These are phyloP conservation scores for Leishmania amazonensis DNA, from an alignment of 208 protist genomes.

Conservation along the genomic window DNA sequence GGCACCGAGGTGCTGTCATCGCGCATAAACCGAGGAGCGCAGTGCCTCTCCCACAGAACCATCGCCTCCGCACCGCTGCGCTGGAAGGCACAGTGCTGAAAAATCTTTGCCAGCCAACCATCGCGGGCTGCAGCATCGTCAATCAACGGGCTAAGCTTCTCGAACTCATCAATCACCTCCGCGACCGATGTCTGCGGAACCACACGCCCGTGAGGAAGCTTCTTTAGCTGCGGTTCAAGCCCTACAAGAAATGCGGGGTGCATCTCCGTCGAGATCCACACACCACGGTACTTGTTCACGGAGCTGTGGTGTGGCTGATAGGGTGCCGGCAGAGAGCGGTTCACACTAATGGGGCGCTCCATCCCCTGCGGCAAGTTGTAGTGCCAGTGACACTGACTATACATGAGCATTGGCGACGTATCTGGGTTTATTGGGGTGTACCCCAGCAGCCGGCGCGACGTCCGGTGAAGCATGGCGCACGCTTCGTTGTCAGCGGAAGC, in stretches of 20 bases:
- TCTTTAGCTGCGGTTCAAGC: conserved; percentile 80
- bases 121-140: conserved; percentile 69
- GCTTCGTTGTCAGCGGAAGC: background rate
- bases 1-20: conserved; percentile 36
- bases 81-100: conserved; percentile 87
- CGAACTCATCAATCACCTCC: conserved; percentile 83
- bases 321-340: conserved; percentile 69
- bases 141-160: conserved; percentile 60
- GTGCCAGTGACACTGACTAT: conserved; percentile 90
- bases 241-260: conserved; percentile 75
- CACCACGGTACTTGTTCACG: conserved; percentile 84
- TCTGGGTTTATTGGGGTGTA: conserved; percentile 88
- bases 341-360: conserved; percentile 82
- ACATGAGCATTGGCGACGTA: conserved; percentile 88
- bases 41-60: conserved; percentile 72
- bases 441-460: conserved; percentile 45
- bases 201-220: conserved; percentile 78
- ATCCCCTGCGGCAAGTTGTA: conserved; percentile 91
- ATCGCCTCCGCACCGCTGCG: conserved; percentile 66
- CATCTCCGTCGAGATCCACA: conserved; percentile 88
- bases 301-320: conserved; percentile 62
- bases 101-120: conserved; percentile 84
- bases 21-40: conserved; percentile 64
- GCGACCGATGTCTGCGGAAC: conserved; percentile 73
- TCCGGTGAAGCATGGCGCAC: conserved; percentile 61